Evolutionary conservation across 1,139 yeast species (phyloP).

Genomic region (Tardiomyces blankii): DNA sequence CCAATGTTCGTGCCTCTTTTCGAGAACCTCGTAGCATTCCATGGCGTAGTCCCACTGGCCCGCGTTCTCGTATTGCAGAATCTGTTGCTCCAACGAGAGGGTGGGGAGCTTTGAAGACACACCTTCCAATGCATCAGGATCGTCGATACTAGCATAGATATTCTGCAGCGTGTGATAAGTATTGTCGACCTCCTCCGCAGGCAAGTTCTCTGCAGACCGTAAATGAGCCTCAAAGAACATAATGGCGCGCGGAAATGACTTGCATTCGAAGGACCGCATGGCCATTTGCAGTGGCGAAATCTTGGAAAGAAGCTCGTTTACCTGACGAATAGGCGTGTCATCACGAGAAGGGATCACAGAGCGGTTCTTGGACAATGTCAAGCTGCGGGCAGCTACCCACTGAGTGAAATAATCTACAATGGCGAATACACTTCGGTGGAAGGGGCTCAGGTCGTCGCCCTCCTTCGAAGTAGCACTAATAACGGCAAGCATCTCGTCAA

Average conservation of each 20-base stretch:
- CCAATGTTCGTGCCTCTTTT: slow-evolving; percentile 26
- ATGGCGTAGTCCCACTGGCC: slow-evolving; percentile 85
- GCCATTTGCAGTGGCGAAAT: slow-evolving; percentile 70
- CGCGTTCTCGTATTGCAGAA: slow-evolving; percentile 71
- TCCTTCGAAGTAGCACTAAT: slow-evolving; percentile 38
- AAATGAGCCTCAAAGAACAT: slow-evolving; percentile 73
- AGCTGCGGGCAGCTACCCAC: slow-evolving; percentile 36
- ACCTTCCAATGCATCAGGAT: slow-evolving; percentile 85
- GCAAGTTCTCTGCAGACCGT: slow-evolving; percentile 31
- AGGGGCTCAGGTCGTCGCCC: slow-evolving; percentile 42
- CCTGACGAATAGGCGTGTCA: background rate
- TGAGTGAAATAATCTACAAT: slow-evolving; percentile 77
- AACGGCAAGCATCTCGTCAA: slow-evolving; percentile 47
- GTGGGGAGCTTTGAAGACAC: slow-evolving; percentile 64
- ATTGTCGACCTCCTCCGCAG: slow-evolving; percentile 15
- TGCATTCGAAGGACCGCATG: slow-evolving; percentile 68
- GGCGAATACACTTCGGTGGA: slow-evolving; percentile 64
- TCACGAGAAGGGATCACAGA: slow-evolving; percentile 2
- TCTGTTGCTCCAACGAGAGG: slow-evolving; percentile 56
- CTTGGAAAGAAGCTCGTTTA: slow-evolving; percentile 30
- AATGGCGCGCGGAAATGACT: slow-evolving; percentile 82
- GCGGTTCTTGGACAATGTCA: slow-evolving; percentile 2
- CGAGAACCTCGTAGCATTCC: slow-evolving; percentile 67
- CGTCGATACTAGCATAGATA: slow-evolving; percentile 81
- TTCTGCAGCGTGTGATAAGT: slow-evolving; percentile 39